phyloP scores from a whole-genome alignment of 1,284 basidiomycete genomes.

The Cryptococcus sp. region DNA sequence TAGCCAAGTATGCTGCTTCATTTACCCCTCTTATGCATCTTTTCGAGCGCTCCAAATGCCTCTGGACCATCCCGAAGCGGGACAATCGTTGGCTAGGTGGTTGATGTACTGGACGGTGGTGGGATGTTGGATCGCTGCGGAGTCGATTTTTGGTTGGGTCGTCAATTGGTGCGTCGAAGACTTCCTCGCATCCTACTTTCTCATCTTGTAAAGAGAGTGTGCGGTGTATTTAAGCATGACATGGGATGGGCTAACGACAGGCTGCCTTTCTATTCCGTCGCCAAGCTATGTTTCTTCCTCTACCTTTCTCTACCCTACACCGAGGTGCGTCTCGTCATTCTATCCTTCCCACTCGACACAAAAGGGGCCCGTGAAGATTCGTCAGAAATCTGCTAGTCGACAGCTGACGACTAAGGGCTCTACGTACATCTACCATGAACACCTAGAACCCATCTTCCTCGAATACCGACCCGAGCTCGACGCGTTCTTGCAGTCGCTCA shows the following conservation, averaged over 20 bases:
- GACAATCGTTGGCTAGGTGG: constrained; percentile 50
- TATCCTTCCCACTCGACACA: too few species aligned
- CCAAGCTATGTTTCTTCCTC: constrained; percentile 63
- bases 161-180: constrained; percentile 58
- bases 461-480: constrained; percentile 65
- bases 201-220: neutral
- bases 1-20: constrained; percentile 41
- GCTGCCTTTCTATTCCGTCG: constrained; percentile 73
- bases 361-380: too few species aligned
- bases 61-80: constrained; percentile 56
- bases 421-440: constrained; percentile 61
- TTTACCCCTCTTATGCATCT: constrained; percentile 48
- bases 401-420: constrained; percentile 56
- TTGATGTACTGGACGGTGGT: constrained; percentile 55
- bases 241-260: constrained; percentile 42
- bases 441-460: constrained; percentile 61
- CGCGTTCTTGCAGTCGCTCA: constrained; percentile 51
- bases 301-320: constrained; percentile 69
- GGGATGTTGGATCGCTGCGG: constrained; percentile 59
- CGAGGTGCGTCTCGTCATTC: constrained; percentile 53
- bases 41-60: constrained; percentile 54
- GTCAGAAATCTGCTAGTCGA: too few species aligned
- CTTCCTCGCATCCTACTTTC: neutral
- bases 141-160: constrained; percentile 62
- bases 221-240: neutral